A percentile compares a stretch with the other conserved stretches of the same genome.
phyloP scores from a whole-genome alignment of 2,329 filamentous ascomycete species.

The Ceratocystis cubensis region DNA sequence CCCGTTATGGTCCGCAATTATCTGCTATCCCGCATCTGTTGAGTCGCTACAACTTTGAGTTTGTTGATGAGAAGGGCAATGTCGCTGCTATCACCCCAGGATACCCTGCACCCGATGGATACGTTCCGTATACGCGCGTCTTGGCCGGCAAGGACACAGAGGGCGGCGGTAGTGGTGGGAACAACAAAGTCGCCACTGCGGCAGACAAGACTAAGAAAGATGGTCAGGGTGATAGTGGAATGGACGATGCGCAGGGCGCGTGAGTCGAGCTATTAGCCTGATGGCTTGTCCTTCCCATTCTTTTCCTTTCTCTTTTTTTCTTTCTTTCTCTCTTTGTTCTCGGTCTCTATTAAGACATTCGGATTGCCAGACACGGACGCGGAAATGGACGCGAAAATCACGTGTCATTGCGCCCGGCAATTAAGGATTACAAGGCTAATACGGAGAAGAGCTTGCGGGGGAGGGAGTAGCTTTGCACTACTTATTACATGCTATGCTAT shows the following conservation, averaged over 20 bases:
- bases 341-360: too few relatives aligned
- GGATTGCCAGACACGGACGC: too few relatives aligned
- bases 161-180: constrained; percentile 28
- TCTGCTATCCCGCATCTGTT: constrained; percentile 92
- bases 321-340: background rate
- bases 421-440: too few relatives aligned
- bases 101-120: constrained; percentile 39
- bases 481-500: too few relatives aligned
- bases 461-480: background rate
- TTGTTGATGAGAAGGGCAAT: constrained; percentile 83
- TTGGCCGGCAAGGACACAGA: constrained; percentile 44
- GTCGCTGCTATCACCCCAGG: constrained; percentile 78
- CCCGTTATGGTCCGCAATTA: constrained; percentile 85
- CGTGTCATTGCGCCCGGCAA: too few relatives aligned
- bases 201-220: background rate
- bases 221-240: constrained; percentile 33
- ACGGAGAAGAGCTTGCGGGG: background rate
- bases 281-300: background rate
- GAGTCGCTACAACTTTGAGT: constrained; percentile 94
- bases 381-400: too few relatives aligned
- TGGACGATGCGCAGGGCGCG: constrained; percentile 23
- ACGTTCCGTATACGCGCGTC: constrained; percentile 52
- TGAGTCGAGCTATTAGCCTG: background rate
- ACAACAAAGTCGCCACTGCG: background rate
- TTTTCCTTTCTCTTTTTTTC: background rate